Percentiles rank a stretch among this genome's conserved stretches.
Evolutionary conservation across 1,284 basidiomycete species (phyloP).

Genomic region (Amylostereum areolatum): DNA sequence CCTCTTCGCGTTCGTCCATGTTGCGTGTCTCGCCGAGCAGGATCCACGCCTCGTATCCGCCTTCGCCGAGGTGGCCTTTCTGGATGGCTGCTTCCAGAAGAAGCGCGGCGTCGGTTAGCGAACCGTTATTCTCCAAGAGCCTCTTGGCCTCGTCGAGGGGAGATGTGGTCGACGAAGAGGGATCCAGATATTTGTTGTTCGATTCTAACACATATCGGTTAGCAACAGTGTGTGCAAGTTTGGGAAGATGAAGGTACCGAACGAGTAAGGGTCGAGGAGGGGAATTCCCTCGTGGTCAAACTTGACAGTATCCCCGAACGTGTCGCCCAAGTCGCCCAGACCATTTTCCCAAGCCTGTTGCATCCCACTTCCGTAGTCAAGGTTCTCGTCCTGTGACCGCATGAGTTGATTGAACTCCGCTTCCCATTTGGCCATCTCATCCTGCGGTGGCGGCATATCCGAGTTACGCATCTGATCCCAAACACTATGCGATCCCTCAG

Average conservation of each 20-base stretch:
- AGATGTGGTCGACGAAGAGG: constrained; percentile 45
- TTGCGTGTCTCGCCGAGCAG: constrained; percentile 90
- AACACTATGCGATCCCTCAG: constrained; percentile 31
- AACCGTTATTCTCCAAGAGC: constrained; percentile 73
- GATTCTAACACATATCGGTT: constrained; percentile 32
- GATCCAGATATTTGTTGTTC: constrained; percentile 67
- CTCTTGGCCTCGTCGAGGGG: constrained; percentile 66
- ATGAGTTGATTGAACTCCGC: constrained; percentile 82
- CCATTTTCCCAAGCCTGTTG: constrained; percentile 58
- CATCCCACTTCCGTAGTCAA: constrained; percentile 56
- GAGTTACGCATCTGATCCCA: constrained; percentile 58
- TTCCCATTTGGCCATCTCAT: constrained; percentile 83
- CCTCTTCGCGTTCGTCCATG: constrained; percentile 91
- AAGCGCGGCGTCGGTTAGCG: constrained; percentile 78
- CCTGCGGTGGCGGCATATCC: constrained; percentile 46
- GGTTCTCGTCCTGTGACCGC: constrained; percentile 57
- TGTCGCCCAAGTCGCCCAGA: constrained; percentile 37
- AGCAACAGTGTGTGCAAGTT: neutral
- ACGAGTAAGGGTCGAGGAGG: constrained; percentile 60
- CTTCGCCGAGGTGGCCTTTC: constrained; percentile 69
- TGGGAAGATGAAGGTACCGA: constrained; percentile 47
- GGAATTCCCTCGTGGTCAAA: constrained; percentile 75
- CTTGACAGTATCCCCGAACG: constrained; percentile 35
- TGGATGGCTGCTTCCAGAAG: constrained; percentile 87
- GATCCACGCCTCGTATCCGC: constrained; percentile 89